These are phyloP conservation scores for Euphorbia corollata DNA, from an alignment of 441 rosid genomes.

Conservation along the genomic window DNA sequence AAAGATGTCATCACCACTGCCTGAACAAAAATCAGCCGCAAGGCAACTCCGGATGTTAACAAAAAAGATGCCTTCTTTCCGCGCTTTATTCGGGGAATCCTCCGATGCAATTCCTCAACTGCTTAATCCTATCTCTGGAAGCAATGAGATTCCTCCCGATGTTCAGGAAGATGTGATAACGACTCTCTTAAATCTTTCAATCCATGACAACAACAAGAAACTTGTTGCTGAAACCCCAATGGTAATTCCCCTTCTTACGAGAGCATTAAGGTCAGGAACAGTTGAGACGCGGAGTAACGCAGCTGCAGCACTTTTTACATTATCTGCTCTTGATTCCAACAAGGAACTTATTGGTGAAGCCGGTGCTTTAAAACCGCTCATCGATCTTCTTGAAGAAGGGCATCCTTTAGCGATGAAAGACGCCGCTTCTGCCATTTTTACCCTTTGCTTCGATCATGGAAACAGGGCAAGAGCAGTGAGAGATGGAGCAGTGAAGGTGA, in stretches of 20 bases:
- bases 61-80: constrained; percentile 58
- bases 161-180: constrained; percentile 91
- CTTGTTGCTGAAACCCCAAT: constrained; percentile 68
- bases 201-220: constrained; percentile 86
- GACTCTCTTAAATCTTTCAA: constrained; percentile 69
- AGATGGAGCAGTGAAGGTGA: constrained; percentile 70
- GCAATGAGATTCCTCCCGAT: constrained; percentile 36
- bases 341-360: constrained; percentile 67
- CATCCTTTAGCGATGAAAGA: constrained; percentile 71
- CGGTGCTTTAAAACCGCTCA: constrained; percentile 64
- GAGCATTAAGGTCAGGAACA: constrained; percentile 54
- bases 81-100: constrained; percentile 65
- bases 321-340: constrained; percentile 81
- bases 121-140: constrained; percentile 41
- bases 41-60: constrained; percentile 71
- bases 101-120: constrained; percentile 54
- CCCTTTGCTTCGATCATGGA: constrained; percentile 60
- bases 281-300: constrained; percentile 77
- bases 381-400: constrained; percentile 71
- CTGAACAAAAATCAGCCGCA: constrained; percentile 69
- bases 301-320: constrained; percentile 80
- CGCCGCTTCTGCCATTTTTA: constrained; percentile 80
- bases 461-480: constrained; percentile 75
- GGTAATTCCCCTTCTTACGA: constrained; percentile 64
- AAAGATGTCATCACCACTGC: constrained; percentile 41